phyloP scores from a whole-genome alignment of 371 early-diverging fungal species.

The Mortierella sp. region DNA sequence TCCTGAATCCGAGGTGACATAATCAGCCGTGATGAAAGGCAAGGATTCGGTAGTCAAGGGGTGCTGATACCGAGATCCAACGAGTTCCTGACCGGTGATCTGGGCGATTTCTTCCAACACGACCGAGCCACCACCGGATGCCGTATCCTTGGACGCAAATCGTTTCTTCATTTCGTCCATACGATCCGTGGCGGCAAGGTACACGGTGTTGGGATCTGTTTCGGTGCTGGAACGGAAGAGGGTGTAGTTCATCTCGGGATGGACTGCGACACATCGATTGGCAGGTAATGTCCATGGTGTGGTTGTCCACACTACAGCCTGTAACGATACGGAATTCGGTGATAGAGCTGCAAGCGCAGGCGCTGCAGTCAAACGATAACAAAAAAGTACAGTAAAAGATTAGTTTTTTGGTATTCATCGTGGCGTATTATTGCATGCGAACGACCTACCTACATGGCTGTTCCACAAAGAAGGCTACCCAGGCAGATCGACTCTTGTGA shows the following conservation, averaged over 20 bases:
- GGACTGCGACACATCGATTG: conserved; percentile 83
- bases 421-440: too few relatives aligned
- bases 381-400: too few relatives aligned
- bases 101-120: conserved; percentile 6
- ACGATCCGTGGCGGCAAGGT: conserved; percentile 63
- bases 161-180: conserved; percentile 35
- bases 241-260: conserved; percentile 76
- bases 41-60: conserved; percentile 62
- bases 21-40: conserved; percentile 71
- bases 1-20: conserved; percentile 85
- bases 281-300: conserved; percentile 96
- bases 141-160: conserved; percentile 1
- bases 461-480: conserved; percentile 68
- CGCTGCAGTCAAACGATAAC: neutral
- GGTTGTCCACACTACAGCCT: conserved; percentile 91
- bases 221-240: conserved; percentile 53
- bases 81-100: conserved; percentile 59
- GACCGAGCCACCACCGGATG: neutral
- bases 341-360: conserved; percentile 1
- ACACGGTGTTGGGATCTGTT: conserved; percentile 20
- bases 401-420: too few relatives aligned
- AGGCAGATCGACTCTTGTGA: conserved; percentile 75
- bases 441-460: conserved; percentile 40
- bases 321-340: conserved; percentile 22
- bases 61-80: conserved; percentile 73